Percentiles rank a stretch among this genome's conserved stretches.
Conservation (phyloP, 768 basidiomycete species). For the Baorangia bicolor region DNA sequence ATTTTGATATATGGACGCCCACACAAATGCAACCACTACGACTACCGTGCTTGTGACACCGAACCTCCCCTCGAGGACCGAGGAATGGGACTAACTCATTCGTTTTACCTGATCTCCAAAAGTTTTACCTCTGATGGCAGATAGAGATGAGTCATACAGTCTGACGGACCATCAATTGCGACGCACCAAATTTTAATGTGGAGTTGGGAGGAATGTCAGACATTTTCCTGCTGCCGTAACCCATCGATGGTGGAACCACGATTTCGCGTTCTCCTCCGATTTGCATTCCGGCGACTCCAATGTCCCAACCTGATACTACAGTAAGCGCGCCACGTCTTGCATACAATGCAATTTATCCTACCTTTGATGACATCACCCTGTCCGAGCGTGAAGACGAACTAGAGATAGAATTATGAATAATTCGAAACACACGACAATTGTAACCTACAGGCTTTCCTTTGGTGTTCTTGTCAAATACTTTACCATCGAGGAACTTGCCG, state of each 20-base stretch:
- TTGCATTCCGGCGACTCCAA: constrained; percentile 91
- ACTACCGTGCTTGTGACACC: constrained; percentile 21
- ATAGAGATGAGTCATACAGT: constrained; percentile 11
- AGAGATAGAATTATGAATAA: not conserved
- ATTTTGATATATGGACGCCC: constrained; percentile 30
- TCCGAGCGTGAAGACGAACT: constrained; percentile 82
- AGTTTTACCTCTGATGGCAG: constrained; percentile 64
- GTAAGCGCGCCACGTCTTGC: constrained; percentile 1
- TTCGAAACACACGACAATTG: constrained; percentile 5
- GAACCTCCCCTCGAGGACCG: constrained; percentile 1
- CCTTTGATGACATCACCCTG: constrained; percentile 92
- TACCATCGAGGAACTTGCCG: constrained; percentile 80
- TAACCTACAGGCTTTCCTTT: constrained; percentile 80
- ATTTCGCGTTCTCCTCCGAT: constrained; percentile 84
- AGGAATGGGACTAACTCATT: constrained; percentile 8
- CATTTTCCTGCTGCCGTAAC: constrained; percentile 64
- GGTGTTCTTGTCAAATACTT: constrained; percentile 75
- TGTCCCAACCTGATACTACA: constrained; percentile 70
- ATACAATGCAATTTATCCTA: constrained; percentile 24
- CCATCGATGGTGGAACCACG: constrained; percentile 68
- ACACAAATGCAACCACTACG: constrained; percentile 17
- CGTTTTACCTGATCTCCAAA: constrained; percentile 57
- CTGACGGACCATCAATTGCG: not conserved
- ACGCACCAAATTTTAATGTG: constrained; percentile 78
- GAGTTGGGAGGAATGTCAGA: constrained; percentile 73